Percentiles rank a stretch among this genome's conserved stretches.
Evolutionary conservation across 768 basidiomycete species (phyloP).

Genomic region (Leccinum pellstonianum): DNA sequence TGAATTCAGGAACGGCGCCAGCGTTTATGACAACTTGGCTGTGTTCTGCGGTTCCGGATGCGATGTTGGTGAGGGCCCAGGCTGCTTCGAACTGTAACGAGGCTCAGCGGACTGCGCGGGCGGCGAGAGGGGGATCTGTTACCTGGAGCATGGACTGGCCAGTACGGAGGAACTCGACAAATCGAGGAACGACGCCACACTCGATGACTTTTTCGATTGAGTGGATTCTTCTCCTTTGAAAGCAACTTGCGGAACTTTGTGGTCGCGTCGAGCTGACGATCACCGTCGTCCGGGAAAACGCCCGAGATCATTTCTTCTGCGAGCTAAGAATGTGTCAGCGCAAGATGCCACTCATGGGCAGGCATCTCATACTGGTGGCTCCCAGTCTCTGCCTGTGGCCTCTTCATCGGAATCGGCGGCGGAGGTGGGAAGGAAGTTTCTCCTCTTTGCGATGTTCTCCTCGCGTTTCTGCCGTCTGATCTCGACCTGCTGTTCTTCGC

Average conservation of each 20-base stretch:
- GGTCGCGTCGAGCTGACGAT: conserved; percentile 93
- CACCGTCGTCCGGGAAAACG: conserved; percentile 89
- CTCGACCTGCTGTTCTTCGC: conserved; percentile 99
- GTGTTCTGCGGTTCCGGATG: conserved; percentile 96
- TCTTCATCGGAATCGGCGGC: conserved; percentile 92
- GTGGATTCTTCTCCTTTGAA: conserved; percentile 99
- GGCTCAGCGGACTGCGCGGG: conserved; percentile 9
- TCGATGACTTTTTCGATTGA: conserved; percentile 99
- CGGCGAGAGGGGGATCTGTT: conserved; percentile 18
- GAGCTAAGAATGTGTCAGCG: conserved; percentile 44
- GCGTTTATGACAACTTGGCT: conserved; percentile 97
- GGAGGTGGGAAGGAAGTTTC: conserved; percentile 82
- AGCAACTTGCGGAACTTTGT: conserved; percentile 98
- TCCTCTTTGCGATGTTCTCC: conserved; percentile 96
- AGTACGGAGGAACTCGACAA: conserved; percentile 87
- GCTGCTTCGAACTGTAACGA: conserved; percentile 84
- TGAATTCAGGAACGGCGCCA: conserved; percentile 94
- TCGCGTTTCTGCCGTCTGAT: conserved; percentile 98
- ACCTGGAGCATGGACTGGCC: conserved; percentile 87
- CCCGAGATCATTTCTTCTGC: conserved; percentile 91
- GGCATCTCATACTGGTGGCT: conserved; percentile 58
- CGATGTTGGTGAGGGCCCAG: conserved; percentile 97
- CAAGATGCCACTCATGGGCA: conserved; percentile 9
- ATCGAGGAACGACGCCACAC: conserved; percentile 94
- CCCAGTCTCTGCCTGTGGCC: conserved; percentile 64